These are phyloP conservation scores for Dothideomycetes sp. DNA, from an alignment of 2,329 filamentous ascomycete genomes.

Conservation along the genomic window DNA sequence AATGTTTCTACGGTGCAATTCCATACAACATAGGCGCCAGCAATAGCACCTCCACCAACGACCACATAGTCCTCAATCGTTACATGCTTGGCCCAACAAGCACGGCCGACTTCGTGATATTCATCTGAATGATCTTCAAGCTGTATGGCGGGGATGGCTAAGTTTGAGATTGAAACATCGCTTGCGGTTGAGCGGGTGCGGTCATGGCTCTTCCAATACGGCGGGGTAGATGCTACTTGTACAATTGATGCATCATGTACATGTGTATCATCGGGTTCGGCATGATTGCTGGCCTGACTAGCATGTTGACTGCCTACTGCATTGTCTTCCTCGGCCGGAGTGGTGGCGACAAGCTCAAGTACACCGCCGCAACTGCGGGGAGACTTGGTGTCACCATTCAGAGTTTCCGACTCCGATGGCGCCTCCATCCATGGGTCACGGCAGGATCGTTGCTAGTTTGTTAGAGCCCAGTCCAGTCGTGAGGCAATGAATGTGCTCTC, in stretches of 20 bases:
- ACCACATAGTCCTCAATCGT: conserved; percentile 52
- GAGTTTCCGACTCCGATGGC: conserved; percentile 7
- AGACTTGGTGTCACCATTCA: conserved; percentile 8
- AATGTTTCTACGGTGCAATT: conserved; percentile 81
- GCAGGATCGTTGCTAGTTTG: background rate
- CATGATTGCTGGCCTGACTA: background rate
- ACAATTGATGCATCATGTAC: background rate
- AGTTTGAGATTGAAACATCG: conserved; percentile 23
- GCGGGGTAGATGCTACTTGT: conserved; percentile 24
- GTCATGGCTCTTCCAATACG: conserved; percentile 27
- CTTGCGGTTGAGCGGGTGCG: conserved; percentile 24
- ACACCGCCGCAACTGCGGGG: conserved; percentile 6
- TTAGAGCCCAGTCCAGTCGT: background rate
- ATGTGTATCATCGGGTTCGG: no score
- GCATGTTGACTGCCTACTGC: conserved; percentile 1
- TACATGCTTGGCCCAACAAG: conserved; percentile 52
- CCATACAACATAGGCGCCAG: conserved; percentile 93
- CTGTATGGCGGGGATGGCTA: conserved; percentile 37
- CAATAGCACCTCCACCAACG: conserved; percentile 45
- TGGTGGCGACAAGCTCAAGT: conserved; percentile 5
- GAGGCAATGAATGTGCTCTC: background rate
- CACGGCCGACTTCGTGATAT: conserved; percentile 43
- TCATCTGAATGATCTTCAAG: conserved; percentile 56
- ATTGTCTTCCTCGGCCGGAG: background rate
- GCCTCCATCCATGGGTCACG: conserved; percentile 8